Percentiles rank a stretch among this genome's conserved stretches.
Conservation (phyloP, 805 yeast genomes). For the Trichomonascus vanleenenianus region DNA sequence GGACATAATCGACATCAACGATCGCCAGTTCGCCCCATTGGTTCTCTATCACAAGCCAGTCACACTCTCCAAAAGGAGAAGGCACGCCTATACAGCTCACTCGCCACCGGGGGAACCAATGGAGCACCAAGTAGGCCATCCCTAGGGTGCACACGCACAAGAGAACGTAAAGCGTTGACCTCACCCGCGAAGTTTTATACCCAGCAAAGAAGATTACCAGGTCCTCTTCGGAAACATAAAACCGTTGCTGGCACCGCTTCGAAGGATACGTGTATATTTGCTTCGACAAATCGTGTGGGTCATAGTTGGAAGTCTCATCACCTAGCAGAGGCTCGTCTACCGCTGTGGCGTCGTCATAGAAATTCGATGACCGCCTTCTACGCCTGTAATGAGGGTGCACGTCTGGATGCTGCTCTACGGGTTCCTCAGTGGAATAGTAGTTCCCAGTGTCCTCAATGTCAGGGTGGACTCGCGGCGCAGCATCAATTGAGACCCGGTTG, state of each 20-base stretch:
- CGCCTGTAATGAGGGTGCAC: not conserved
- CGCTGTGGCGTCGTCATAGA: conserved; percentile 7
- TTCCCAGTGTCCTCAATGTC: conserved; percentile 3
- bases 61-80: conserved; percentile 70
- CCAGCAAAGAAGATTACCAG: conserved; percentile 93
- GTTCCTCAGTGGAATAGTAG: conserved; percentile 7
- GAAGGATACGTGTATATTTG: conserved; percentile 11
- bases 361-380: conserved; percentile 13
- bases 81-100: conserved; percentile 58
- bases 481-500: conserved; percentile 2
- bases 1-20: conserved; percentile 44
- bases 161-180: conserved; percentile 41
- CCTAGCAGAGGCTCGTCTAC: conserved; percentile 7
- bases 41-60: conserved; percentile 90
- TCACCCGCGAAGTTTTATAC: conserved; percentile 47
- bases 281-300: conserved; percentile 5
- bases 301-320: conserved; percentile 12
- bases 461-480: not conserved
- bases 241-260: conserved; percentile 50
- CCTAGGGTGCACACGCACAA: conserved; percentile 61
- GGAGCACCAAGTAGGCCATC: conserved; percentile 55
- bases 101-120: conserved; percentile 82
- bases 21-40: conserved; percentile 81
- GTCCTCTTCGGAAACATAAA: conserved; percentile 93
- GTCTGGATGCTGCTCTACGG: not conserved